A percentile compares a stretch with the other conserved stretches of the same genome.
Conservation (phyloP, 2,329 filamentous ascomycete genomes). For the Pseudopithomyces chartarum region DNA sequence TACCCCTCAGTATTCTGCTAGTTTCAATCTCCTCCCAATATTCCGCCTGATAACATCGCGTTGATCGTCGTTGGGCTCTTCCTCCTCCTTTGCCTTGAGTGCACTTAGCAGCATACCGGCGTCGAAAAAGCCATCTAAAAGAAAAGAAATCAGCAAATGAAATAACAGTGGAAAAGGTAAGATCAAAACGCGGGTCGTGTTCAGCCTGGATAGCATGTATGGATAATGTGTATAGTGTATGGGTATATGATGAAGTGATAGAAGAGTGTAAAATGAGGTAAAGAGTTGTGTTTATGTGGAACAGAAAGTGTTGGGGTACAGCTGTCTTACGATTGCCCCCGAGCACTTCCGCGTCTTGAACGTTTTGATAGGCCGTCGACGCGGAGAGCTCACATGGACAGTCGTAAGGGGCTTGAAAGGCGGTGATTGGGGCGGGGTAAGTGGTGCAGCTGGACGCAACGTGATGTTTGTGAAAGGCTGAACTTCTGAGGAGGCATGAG, state of each 20-base stretch:
- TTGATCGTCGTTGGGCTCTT: constrained; percentile 58
- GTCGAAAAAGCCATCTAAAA: constrained; percentile 92
- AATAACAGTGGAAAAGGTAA: constrained; percentile 10
- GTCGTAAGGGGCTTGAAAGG: constrained; percentile 40
- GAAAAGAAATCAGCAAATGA: constrained; percentile 39
- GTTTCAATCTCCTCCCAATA: constrained; percentile 73
- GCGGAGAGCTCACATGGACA: constrained; percentile 35
- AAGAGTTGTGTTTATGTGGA: constrained; percentile 3
- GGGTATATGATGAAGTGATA: constrained; percentile 1
- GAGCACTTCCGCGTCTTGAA: constrained; percentile 21
- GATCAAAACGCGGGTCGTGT: not conserved
- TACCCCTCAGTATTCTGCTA: constrained; percentile 66
- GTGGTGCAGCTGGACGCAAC: constrained; percentile 22
- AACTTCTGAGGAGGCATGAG: constrained; percentile 25
- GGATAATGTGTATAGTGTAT: constrained; percentile 11
- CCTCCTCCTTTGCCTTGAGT: constrained; percentile 71
- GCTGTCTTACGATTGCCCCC: constrained; percentile 24
- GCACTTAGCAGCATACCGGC: constrained; percentile 92
- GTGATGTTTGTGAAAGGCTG: constrained; percentile 25
- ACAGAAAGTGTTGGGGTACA: constrained; percentile 21
- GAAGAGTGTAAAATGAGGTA: not conserved
- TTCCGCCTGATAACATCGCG: constrained; percentile 68
- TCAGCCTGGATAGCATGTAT: constrained; percentile 11
- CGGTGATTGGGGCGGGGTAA: constrained; percentile 43
- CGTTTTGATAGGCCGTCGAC: constrained; percentile 25